Conservation (phyloP, 2,329 filamentous ascomycete species). For the Neodidymelliopsis sp. region DNA sequence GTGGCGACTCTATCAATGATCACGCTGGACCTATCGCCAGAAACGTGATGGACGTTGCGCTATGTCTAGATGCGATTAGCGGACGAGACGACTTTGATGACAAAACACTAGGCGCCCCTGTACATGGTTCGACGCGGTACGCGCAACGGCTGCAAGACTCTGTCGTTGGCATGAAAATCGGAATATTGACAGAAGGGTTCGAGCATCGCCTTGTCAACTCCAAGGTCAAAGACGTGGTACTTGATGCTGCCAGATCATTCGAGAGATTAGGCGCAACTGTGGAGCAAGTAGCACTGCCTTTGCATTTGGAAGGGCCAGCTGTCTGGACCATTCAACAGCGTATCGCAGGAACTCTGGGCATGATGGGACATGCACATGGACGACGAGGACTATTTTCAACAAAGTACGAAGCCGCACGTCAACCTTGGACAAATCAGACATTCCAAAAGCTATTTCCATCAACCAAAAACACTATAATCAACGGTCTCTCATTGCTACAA, state of each 20-base stretch:
- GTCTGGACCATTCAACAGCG: constrained; percentile 48
- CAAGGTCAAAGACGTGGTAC: constrained; percentile 51
- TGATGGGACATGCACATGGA: constrained; percentile 39
- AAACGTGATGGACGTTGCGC: constrained; percentile 33
- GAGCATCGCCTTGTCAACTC: constrained; percentile 44
- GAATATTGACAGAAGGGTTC: constrained; percentile 37
- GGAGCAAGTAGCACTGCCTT: constrained; percentile 32
- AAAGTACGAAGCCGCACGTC: constrained; percentile 53
- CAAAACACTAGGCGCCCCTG: constrained; percentile 37
- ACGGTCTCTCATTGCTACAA: constrained; percentile 51
- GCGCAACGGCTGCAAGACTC: constrained; percentile 20
- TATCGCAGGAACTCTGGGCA: constrained; percentile 54
- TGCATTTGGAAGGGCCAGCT: constrained; percentile 51
- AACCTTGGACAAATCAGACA: constrained; percentile 57
- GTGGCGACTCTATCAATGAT: constrained; percentile 51
- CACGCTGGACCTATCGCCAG: constrained; percentile 49
- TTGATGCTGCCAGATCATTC: constrained; percentile 51
- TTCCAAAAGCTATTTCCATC: constrained; percentile 58
- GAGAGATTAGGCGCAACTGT: constrained; percentile 57
- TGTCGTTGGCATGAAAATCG: constrained; percentile 35
- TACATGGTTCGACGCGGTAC: constrained; percentile 33
- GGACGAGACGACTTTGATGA: constrained; percentile 44
- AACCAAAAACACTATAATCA: constrained; percentile 58
- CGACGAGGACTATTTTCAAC: constrained; percentile 32
- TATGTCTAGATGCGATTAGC: constrained; percentile 39